Percentiles rank a stretch among this genome's conserved stretches.
phyloP scores from a whole-genome alignment of 768 basidiomycete species.

The Exsudoporus frostii region DNA sequence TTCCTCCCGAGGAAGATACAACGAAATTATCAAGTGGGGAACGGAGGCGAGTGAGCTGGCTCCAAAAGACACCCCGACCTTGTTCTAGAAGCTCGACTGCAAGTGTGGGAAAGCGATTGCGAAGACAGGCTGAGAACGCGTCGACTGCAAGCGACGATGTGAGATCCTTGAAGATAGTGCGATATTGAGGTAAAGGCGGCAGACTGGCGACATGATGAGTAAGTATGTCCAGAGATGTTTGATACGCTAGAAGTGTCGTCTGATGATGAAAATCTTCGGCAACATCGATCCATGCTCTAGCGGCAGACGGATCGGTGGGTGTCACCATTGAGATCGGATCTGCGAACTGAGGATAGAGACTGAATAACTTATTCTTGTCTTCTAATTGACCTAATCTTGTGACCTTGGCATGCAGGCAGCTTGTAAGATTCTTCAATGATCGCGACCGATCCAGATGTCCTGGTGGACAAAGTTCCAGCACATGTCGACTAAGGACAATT shows the following conservation, averaged over 20 bases:
- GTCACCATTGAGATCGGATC: not conserved
- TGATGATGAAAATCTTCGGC: conserved; percentile 2
- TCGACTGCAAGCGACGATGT: no score
- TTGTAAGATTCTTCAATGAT: not conserved
- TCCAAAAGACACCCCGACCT: no score
- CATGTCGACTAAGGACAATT: not conserved
- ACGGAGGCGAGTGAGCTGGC: no score
- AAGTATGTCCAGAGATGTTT: not conserved
- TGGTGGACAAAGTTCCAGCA: not conserved
- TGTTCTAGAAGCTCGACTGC: no score
- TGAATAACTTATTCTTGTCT: not conserved
- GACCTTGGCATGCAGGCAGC: not conserved
- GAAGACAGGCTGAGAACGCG: no score
- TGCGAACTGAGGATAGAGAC: not conserved
- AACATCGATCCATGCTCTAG: not conserved
- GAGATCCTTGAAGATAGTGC: no score
- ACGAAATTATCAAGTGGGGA: no score
- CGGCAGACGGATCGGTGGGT: not conserved
- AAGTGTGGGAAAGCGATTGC: no score
- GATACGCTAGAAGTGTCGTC: not conserved
- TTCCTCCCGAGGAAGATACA: no score
- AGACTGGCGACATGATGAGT: not conserved
- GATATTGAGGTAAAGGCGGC: not conserved
- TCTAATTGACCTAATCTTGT: not conserved
- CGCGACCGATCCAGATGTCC: not conserved